Evolutionary conservation across 2,329 filamentous ascomycete species (phyloP), one percentile per base, ranked within the genome.

Genomic region (Microascus cirrosus): DNA sequence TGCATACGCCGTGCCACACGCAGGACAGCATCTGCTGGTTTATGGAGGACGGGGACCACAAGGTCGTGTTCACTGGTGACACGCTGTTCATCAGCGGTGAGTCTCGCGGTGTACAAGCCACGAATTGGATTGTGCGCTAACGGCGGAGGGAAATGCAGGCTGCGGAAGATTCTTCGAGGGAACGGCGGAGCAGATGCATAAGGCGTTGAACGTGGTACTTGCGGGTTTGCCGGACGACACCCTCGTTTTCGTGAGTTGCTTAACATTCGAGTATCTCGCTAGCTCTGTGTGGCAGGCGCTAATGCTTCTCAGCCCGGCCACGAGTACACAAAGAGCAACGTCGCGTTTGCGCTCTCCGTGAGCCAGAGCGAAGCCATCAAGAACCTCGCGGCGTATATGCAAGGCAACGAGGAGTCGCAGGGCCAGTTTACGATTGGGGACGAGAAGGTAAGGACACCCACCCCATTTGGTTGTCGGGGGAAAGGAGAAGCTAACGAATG

Each of bases 1-100:
- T 97, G n/a, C 89, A 97, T 73, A 99, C 94, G 13, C 94, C 94
- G 1, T 99, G 94, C 71, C 94, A 99, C 70, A 99, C 94, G 1
- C 92, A 96, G 74, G 94, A 99, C 74, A 96, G 92, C 71, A 96
- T 99, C 69, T 99, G 94, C 78, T 99, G 86, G 76, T 90, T 85
- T 64, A 85, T 94, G 77, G 83, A 96, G 72, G 93, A 99, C 67
- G 85, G 84, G 22, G 76, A 83, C 54, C 74, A 81, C 59, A 85
- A 82, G 65, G 92, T 81, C 8, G 90, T 99, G 2, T 99, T 99
- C 68, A 97, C 94, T 0, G 94, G 94, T 11, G 94, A 99, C 69
- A 99, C 94, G 0, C 76, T 99, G 42, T 99, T 99, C 74, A 93
- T 95, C 68, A 92, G 88, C 59, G 92, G 89, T 90, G 70, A 48